A percentile compares a stretch with the other conserved stretches of the same genome.
Evolutionary conservation across 257 asterid species (phyloP).

Genomic region (Solanum appendiculatum): DNA sequence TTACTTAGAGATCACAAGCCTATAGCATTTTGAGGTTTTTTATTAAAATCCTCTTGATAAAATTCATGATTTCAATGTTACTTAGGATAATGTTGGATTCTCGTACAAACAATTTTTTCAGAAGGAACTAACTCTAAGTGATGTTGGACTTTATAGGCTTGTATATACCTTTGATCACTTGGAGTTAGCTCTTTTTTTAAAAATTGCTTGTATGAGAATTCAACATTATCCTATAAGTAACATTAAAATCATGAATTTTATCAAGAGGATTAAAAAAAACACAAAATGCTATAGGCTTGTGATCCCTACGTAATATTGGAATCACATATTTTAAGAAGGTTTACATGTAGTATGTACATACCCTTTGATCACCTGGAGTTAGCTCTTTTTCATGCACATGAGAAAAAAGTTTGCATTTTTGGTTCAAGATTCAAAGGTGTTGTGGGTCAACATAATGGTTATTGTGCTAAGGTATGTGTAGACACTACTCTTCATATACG

Average conservation of each 20-base stretch:
- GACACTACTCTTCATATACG: too few relatives aligned
- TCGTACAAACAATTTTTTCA: slow-evolving; percentile 23
- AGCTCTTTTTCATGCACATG: too few relatives aligned
- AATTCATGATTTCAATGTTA: too few relatives aligned
- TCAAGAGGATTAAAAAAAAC: not conserved
- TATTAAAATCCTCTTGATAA: not conserved
- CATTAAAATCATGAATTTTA: too few relatives aligned
- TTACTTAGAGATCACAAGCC: not conserved
- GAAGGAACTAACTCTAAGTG: slow-evolving; percentile 64
- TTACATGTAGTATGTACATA: too few relatives aligned
- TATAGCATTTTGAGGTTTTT: too few relatives aligned
- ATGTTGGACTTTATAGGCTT: slow-evolving; percentile 29
- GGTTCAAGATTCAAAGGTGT: not conserved
- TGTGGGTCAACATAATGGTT: not conserved
- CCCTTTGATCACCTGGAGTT: too few relatives aligned
- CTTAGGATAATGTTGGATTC: not conserved
- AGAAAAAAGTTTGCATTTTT: not conserved
- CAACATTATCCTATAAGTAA: too few relatives aligned
- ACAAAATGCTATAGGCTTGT: not conserved
- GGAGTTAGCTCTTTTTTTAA: too few relatives aligned
- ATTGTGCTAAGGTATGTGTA: not conserved
- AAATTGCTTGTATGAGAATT: too few relatives aligned
- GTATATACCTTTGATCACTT: too few relatives aligned
- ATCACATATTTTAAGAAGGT: not conserved
- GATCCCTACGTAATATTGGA: not conserved